phyloP scores from a whole-genome alignment of 2,329 filamentous ascomycete species.

The Pochonia chlamydosporia region DNA sequence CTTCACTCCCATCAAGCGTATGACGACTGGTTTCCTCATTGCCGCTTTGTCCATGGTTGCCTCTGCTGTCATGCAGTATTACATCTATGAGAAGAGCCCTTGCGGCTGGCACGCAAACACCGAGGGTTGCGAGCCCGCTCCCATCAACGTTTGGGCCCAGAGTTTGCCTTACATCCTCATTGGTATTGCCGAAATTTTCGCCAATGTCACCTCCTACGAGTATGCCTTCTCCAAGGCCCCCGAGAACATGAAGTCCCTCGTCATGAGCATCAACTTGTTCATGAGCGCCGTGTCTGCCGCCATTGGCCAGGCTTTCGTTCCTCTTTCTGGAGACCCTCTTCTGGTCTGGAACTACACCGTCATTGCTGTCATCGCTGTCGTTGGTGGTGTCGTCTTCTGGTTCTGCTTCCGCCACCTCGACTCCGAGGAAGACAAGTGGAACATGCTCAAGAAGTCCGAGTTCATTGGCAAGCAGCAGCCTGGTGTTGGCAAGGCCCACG shows the following conservation, averaged over 20 bases:
- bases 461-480: conserved; percentile 35
- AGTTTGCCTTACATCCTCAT: conserved; percentile 45
- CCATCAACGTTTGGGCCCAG: conserved; percentile 62
- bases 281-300: conserved; percentile 65
- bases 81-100: conserved; percentile 57
- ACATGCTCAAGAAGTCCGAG: conserved; percentile 48
- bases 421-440: conserved; percentile 61
- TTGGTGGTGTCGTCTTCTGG: conserved; percentile 64
- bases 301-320: conserved; percentile 62
- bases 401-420: conserved; percentile 61
- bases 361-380: conserved; percentile 55
- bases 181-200: conserved; percentile 47
- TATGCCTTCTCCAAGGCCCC: conserved; percentile 76
- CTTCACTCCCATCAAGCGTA: conserved; percentile 73
- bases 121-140: conserved; percentile 42
- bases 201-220: conserved; percentile 58
- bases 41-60: conserved; percentile 56
- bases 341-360: conserved; percentile 67
- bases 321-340: conserved; percentile 57
- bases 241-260: conserved; percentile 74
- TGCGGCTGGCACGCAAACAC: conserved; percentile 52
- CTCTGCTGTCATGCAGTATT: conserved; percentile 51
- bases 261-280: conserved; percentile 63
- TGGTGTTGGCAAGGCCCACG: conserved; percentile 19
- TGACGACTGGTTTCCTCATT: conserved; percentile 63